A percentile compares a stretch with the other conserved stretches of the same genome.
Evolutionary conservation across 73 alveolate species (phyloP).

Genomic region (Paramecium sexaurelia): DNA sequence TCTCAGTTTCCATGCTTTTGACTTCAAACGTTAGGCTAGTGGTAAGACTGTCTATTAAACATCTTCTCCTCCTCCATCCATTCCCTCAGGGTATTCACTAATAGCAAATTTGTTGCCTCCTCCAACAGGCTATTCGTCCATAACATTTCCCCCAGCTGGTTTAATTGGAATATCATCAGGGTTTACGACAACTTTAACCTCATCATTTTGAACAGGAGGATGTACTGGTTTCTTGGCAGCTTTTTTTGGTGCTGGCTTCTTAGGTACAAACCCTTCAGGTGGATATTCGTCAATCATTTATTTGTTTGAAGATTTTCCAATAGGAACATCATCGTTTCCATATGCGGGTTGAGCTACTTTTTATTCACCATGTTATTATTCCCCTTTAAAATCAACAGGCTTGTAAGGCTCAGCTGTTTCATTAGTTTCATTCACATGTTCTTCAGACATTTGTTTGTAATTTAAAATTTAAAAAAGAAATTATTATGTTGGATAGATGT

Average conservation of each 20-base stretch:
- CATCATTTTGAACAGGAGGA: neutral
- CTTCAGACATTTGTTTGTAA: conserved; percentile 30
- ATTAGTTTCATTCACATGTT: neutral
- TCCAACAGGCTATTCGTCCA: conserved; percentile 66
- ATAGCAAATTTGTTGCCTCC: conserved; percentile 66
- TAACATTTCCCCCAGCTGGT: neutral
- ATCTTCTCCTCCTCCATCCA: conserved; percentile 50
- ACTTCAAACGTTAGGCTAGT: conserved; percentile 48
- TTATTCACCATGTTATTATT: neutral
- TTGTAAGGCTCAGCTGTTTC: conserved; percentile 48
- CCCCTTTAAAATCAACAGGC: conserved; percentile 41
- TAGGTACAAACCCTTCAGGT: conserved; percentile 14
- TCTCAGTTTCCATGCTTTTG: conserved; percentile 62
- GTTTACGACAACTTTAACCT: neutral
- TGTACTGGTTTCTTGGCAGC: neutral
- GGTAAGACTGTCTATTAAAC: conserved; percentile 26
- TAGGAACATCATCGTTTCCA: conserved; percentile 33
- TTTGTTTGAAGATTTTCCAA: conserved; percentile 1
- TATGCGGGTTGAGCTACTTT: neutral
- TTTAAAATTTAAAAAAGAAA: conserved; percentile 29
- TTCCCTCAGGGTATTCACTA: conserved; percentile 65
- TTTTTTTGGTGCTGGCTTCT: neutral
- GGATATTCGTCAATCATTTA: conserved; percentile 31
- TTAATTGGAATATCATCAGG: neutral
- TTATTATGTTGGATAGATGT: conserved; percentile 14